These are phyloP conservation scores for Quercus tomentella DNA, from an alignment of 331 rosid genomes.

Conservation along the genomic window DNA sequence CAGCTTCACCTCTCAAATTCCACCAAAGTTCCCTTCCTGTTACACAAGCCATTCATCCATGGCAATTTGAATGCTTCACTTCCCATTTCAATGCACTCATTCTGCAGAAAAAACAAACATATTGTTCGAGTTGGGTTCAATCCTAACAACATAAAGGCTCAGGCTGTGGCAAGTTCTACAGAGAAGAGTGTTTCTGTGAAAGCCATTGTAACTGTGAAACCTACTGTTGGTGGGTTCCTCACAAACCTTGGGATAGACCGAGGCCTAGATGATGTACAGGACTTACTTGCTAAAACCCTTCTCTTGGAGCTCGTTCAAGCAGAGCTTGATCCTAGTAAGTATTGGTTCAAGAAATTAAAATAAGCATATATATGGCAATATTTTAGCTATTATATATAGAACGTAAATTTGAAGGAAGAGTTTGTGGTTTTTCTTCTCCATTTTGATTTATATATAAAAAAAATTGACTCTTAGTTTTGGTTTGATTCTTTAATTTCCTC, in stretches of 20 bases:
- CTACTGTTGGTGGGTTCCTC: constrained; percentile 27
- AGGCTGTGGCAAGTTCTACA: neutral
- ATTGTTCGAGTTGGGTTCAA: neutral
- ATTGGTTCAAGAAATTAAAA: neutral
- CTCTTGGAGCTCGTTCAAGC: constrained; percentile 34
- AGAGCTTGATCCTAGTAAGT: constrained; percentile 33
- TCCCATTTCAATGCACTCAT: constrained; percentile 16
- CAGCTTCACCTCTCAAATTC: constrained; percentile 11
- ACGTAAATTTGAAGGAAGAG: too few relatives aligned
- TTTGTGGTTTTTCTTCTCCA: too few relatives aligned
- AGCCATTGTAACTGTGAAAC: constrained; percentile 22
- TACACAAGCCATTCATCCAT: constrained; percentile 25
- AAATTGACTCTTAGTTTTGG: too few relatives aligned
- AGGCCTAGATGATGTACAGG: constrained; percentile 31
- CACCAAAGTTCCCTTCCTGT: constrained; percentile 1
- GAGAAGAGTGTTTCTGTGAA: constrained; percentile 11
- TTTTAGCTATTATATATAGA: too few relatives aligned
- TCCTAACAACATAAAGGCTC: constrained; percentile 9
- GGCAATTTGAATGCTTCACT: neutral
- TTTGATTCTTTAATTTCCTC: too few relatives aligned
- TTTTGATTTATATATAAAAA: too few relatives aligned
- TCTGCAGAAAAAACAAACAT: constrained; percentile 1
- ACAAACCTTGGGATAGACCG: constrained; percentile 18
- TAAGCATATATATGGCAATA: too few relatives aligned
- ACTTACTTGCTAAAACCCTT: constrained; percentile 31